Evolutionary conservation across 306 rosid species (phyloP), one percentile per base, ranked within the genome.

Genomic region (Vigna angularis): DNA sequence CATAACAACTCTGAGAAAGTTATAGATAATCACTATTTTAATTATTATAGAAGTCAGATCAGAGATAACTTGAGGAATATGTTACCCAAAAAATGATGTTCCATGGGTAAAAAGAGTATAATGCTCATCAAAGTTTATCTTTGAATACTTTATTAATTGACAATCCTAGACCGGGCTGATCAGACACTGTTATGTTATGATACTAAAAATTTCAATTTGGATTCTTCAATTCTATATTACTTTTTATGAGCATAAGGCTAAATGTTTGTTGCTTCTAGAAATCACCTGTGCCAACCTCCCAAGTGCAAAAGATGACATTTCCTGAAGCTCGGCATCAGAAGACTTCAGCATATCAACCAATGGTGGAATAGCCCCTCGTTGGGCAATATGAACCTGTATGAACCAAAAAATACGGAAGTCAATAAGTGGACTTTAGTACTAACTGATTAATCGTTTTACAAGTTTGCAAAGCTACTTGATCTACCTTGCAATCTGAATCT

Each of bases 271-370:
- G 74, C 14, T 18, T 63, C 74, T 15, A 69, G 44, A 70, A 66
- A 49, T 82, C 66, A 93, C 99, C 99, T 93, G 98, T 24, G 99
- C 99, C 86, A 96, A 80, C 79, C 97, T 88, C 81, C 99, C 98
- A 83, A 96, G 85, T 7, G 99, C 98, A 93, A 93, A 96, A 79
- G 97, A 88, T 30, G 99, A 85, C 99, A 96, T 96, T 77, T 96
- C 98, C 80, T 78, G 85, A 53, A 93, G 86, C 62, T 91, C 91
- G 34, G 83, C 85, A 67, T 96, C 98, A 4, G 91, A 57, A 48
- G 97, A 93, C 77, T 87, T 87, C n/a, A 96, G 99, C 98, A 96
- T 88, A 75, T 86, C 91, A 80, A 96, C 85, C 72, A 96, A 79
- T 78, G 99, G 98, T 42, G 82, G 83, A 72, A 96, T 90, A 76